These are phyloP conservation scores for Salix brachista DNA, from an alignment of 345 rosid genomes.

Conservation along the genomic window DNA sequence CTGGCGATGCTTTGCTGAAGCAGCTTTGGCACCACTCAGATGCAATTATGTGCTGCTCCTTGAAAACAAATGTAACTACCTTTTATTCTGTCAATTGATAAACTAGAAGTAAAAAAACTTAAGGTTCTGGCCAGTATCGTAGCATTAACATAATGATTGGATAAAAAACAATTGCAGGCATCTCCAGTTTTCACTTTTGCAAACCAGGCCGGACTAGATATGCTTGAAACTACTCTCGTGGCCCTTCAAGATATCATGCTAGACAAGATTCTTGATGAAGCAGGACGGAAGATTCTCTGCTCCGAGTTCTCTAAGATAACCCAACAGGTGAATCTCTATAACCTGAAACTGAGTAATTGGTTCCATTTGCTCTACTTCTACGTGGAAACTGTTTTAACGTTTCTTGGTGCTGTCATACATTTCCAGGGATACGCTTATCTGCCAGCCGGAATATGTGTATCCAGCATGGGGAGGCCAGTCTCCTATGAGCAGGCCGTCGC, in stretches of 20 bases:
- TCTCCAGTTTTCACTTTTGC: constrained; percentile 76
- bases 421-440: constrained; percentile 81
- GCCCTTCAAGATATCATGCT: constrained; percentile 91
- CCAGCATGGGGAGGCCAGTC: constrained; percentile 93
- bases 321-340: constrained; percentile 66
- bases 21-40: constrained; percentile 83
- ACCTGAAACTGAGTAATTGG: too few relatives aligned
- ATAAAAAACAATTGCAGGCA: constrained; percentile 43
- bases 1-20: constrained; percentile 68
- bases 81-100: background rate
- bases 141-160: background rate
- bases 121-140: background rate
- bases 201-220: constrained; percentile 96
- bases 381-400: background rate
- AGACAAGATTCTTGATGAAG: constrained; percentile 78
- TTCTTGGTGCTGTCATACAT: background rate
- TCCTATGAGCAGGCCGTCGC: constrained; percentile 86
- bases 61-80: constrained; percentile 54
- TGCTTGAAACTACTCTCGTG: constrained; percentile 93
- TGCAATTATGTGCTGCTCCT: constrained; percentile 87
- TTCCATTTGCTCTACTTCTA: background rate
- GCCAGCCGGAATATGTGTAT: constrained; percentile 81
- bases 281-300: constrained; percentile 70
- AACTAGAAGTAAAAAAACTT: background rate
- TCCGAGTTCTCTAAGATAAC: constrained; percentile 78